Conservation (phyloP, 306 rosid species). For the Prunus kanzakura region DNA sequence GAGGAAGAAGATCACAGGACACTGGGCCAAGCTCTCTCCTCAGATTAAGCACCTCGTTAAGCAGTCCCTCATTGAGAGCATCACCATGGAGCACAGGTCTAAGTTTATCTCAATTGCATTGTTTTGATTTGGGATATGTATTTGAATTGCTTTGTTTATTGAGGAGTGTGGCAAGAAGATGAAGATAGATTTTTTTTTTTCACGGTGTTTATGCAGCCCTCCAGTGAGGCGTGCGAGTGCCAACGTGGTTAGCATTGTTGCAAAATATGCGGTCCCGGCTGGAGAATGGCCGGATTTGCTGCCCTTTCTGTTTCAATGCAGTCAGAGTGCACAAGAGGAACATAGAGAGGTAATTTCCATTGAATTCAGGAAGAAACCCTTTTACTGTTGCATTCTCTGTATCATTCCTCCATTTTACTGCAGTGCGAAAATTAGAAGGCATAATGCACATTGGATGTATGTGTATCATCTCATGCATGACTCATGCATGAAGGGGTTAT, state of each 20-base stretch:
- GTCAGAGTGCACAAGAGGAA: constrained; percentile 93
- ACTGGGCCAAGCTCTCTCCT: constrained; percentile 92
- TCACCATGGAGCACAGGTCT: constrained; percentile 90
- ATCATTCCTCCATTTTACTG: neutral
- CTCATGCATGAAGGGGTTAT: neutral
- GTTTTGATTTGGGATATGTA: neutral
- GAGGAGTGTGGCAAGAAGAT: neutral
- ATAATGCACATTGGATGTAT: neutral
- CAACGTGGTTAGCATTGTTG: constrained; percentile 85
- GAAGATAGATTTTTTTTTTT: neutral
- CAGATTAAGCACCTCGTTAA: constrained; percentile 66
- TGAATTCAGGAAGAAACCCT: neutral
- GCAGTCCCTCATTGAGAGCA: constrained; percentile 79
- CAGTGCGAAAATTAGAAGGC: too few species aligned
- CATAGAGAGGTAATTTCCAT: constrained; percentile 77
- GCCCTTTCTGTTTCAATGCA: constrained; percentile 91
- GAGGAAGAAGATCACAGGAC: constrained; percentile 97
- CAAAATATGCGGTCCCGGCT: constrained; percentile 88
- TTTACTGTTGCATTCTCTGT: neutral
- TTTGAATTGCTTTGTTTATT: neutral
- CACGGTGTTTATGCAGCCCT: constrained; percentile 49
- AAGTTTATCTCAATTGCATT: neutral
- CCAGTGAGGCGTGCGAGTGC: constrained; percentile 97
- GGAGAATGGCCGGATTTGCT: constrained; percentile 96
- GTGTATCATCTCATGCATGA: neutral